Conservation (phyloP, 2,329 filamentous ascomycete species). For the Fonsecaea erecta region DNA sequence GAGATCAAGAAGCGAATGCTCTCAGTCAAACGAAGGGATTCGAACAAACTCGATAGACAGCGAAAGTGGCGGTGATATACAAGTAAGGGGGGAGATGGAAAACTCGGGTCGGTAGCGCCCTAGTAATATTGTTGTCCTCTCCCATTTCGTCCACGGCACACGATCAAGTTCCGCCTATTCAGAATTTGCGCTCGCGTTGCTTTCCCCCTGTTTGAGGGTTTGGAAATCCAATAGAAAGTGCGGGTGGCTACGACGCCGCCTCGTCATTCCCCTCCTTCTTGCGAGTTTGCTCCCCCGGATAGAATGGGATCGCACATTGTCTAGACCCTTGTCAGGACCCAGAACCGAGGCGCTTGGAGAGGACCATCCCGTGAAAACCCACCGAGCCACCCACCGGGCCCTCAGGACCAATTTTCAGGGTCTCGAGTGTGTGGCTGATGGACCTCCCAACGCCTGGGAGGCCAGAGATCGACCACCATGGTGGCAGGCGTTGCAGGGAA, state of each 20-base stretch:
- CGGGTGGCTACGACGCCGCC: constrained; percentile 22
- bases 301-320: constrained; percentile 7
- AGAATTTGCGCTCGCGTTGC: constrained; percentile 16
- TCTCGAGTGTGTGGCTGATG: constrained; percentile 15
- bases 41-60: not conserved
- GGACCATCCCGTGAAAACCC: not conserved
- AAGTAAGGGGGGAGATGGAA: constrained; percentile 6
- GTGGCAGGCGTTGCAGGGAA: constrained; percentile 7
- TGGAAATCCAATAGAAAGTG: constrained; percentile 23
- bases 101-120: constrained; percentile 3
- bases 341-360: constrained; percentile 10
- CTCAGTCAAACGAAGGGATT: constrained; percentile 1
- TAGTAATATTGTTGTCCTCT: not conserved
- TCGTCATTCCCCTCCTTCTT: constrained; percentile 23
- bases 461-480: constrained; percentile 5
- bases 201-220: constrained; percentile 8
- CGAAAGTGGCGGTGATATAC: constrained; percentile 4
- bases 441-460: constrained; percentile 1
- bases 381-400: not conserved
- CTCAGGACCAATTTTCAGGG: constrained; percentile 9
- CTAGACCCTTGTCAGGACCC: constrained; percentile 4
- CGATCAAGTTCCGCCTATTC: constrained; percentile 22
- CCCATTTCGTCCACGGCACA: constrained; percentile 27
- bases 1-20: not conserved
- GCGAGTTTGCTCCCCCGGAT: constrained; percentile 17